A percentile compares a stretch with the other conserved stretches of the same genome.
These are phyloP conservation scores for Crataegus laevigata DNA, from an alignment of 306 rosid species.

Conservation along the genomic window DNA sequence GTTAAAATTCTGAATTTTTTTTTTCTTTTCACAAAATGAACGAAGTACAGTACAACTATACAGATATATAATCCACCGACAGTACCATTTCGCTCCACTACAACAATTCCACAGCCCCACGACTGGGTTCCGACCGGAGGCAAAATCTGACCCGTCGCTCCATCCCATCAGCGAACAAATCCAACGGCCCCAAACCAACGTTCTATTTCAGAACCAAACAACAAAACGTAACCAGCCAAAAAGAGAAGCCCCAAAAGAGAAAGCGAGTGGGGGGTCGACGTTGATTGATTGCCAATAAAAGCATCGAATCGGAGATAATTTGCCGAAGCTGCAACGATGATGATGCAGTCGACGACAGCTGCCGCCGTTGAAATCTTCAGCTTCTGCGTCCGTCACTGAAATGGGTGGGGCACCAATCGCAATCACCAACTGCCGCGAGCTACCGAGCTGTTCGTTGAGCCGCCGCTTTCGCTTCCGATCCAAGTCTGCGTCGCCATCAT, in stretches of 20 bases:
- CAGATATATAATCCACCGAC: background rate
- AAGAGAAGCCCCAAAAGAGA: background rate
- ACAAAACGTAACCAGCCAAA: slow-evolving; percentile 3
- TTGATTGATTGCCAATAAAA: slow-evolving; percentile 53
- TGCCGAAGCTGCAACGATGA: slow-evolving; percentile 10
- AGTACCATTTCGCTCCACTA: background rate
- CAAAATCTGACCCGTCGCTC: background rate
- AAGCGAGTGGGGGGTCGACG: slow-evolving; percentile 15
- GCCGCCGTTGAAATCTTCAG: slow-evolving; percentile 4
- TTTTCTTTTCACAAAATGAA: too few relatives aligned
- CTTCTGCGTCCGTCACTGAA: slow-evolving; percentile 23
- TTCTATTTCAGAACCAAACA: background rate
- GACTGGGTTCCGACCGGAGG: background rate
- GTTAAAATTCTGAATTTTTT: too few relatives aligned
- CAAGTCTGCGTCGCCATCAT: slow-evolving; percentile 49
- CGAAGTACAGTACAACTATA: too few relatives aligned
- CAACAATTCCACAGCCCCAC: background rate
- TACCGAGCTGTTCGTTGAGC: slow-evolving; percentile 35
- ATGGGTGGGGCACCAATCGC: slow-evolving; percentile 45
- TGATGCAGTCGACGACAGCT: slow-evolving; percentile 28
- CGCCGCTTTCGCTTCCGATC: slow-evolving; percentile 60
- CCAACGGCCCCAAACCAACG: slow-evolving; percentile 8
- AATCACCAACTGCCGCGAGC: slow-evolving; percentile 27
- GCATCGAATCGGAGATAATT: slow-evolving; percentile 21
- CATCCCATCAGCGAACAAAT: background rate